Evolutionary conservation across 1,284 basidiomycete species (phyloP).

Genomic region (Paramarasmius palmivorus): DNA sequence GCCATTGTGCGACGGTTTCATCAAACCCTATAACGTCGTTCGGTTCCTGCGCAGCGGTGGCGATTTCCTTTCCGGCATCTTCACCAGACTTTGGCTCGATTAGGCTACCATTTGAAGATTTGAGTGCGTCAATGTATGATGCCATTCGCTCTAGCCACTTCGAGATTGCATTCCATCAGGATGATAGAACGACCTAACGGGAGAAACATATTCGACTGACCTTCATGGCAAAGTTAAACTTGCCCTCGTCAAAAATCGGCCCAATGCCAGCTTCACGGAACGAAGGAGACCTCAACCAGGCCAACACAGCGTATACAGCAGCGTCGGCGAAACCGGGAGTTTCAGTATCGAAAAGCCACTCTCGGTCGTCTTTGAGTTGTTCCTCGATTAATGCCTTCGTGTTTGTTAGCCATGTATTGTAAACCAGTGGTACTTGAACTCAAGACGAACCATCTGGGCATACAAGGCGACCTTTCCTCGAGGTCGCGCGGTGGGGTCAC

Average conservation of each 20-base stretch:
- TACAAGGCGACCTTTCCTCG: too few relatives aligned
- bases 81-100: slow-evolving; percentile 19
- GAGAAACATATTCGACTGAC: slow-evolving; percentile 28
- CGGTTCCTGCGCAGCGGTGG: slow-evolving; percentile 37
- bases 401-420: too few relatives aligned
- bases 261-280: too few relatives aligned
- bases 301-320: slow-evolving; percentile 45
- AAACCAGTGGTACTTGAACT: too few relatives aligned
- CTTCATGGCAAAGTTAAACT: slow-evolving; percentile 27
- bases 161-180: neutral
- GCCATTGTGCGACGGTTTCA: slow-evolving; percentile 38
- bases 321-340: slow-evolving; percentile 51
- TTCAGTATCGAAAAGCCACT: slow-evolving; percentile 59
- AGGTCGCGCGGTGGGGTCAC: too few relatives aligned
- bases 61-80: slow-evolving; percentile 40
- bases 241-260: too few relatives aligned
- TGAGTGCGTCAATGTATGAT: slow-evolving; percentile 1
- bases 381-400: slow-evolving; percentile 43
- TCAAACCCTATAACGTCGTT: slow-evolving; percentile 46
- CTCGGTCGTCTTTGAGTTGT: slow-evolving; percentile 53
- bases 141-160: slow-evolving; percentile 13
- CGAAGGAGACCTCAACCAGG: slow-evolving; percentile 34
- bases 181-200: neutral
- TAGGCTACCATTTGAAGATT: slow-evolving; percentile 9
- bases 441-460: too few relatives aligned